Evolutionary conservation across 2,329 filamentous ascomycete genomes (phyloP).

Genomic region (Paraphoma chrysanthemicola): DNA sequence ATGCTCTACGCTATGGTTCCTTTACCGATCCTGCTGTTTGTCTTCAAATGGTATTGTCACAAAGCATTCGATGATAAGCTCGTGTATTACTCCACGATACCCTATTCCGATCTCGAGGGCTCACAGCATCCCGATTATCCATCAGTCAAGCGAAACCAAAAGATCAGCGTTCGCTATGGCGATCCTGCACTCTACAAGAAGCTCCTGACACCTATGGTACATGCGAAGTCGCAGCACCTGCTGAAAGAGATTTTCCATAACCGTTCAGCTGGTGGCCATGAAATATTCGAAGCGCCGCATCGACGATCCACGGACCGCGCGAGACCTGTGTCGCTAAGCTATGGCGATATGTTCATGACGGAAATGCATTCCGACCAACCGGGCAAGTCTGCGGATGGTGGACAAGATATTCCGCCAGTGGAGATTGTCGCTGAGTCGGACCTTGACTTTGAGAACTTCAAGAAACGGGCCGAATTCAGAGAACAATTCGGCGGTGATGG

Average conservation of each 20-base stretch:
- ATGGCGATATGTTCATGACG: slow-evolving; percentile 81
- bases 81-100: slow-evolving; percentile 75
- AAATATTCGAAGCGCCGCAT: slow-evolving; percentile 35
- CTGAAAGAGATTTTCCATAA: slow-evolving; percentile 84
- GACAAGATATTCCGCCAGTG: slow-evolving; percentile 63
- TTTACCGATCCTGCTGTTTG: slow-evolving; percentile 76
- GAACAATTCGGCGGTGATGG: slow-evolving; percentile 81
- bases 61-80: slow-evolving; percentile 78
- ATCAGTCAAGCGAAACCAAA: slow-evolving; percentile 58
- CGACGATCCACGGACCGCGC: slow-evolving; percentile 37
- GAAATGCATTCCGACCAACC: slow-evolving; percentile 70
- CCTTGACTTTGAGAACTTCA: slow-evolving; percentile 90
- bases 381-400: slow-evolving; percentile 52
- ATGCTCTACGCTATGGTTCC: slow-evolving; percentile 77
- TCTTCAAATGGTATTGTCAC: slow-evolving; percentile 85
- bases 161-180: slow-evolving; percentile 78
- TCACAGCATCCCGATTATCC: slow-evolving; percentile 47
- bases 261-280: slow-evolving; percentile 66
- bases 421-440: slow-evolving; percentile 86
- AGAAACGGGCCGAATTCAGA: slow-evolving; percentile 85
- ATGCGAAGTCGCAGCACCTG: slow-evolving; percentile 84
- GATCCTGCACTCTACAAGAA: slow-evolving; percentile 85
- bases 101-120: slow-evolving; percentile 58
- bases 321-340: slow-evolving; percentile 65
- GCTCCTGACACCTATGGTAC: slow-evolving; percentile 76